Percentiles rank a stretch among this genome's conserved stretches.
Evolutionary conservation across 257 asterid species (phyloP).

Genomic region (Parsonsia alboflavescens): DNA sequence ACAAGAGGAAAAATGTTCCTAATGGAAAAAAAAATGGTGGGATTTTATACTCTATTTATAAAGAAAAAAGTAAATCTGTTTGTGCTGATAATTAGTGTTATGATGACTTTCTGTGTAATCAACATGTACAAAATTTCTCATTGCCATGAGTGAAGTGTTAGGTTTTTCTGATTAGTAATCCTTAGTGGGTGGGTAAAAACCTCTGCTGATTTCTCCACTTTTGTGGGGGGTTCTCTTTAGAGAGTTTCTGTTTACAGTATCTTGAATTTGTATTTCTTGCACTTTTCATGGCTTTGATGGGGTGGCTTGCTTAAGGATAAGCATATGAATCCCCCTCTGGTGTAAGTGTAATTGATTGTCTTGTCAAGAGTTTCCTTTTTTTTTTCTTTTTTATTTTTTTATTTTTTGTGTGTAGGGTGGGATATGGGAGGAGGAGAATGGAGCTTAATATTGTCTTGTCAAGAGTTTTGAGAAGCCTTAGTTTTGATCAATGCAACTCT

Average conservation of each 20-base stretch:
- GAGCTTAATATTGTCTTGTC: neutral
- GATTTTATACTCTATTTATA: neutral
- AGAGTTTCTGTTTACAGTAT: neutral
- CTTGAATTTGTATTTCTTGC: neutral
- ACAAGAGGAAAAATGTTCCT: neutral
- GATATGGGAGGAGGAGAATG: no score
- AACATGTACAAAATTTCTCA: neutral
- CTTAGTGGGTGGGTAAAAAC: neutral
- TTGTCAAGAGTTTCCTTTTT: neutral
- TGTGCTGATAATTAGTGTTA: conserved; percentile 11
- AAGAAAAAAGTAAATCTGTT: neutral
- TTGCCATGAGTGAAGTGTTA: conserved; percentile 12
- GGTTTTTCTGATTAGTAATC: conserved; percentile 1
- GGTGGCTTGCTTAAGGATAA: neutral
- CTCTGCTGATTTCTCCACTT: neutral
- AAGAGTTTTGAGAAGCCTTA: no score
- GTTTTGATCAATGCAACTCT: neutral
- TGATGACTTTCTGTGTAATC: conserved; percentile 2
- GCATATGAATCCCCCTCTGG: no score
- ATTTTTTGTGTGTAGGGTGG: no score
- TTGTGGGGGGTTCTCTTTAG: neutral
- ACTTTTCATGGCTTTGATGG: conserved; percentile 10
- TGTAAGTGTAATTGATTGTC: neutral
- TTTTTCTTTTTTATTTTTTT: no score
- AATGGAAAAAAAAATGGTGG: neutral